Percentiles rank a stretch among this genome's conserved stretches.
These are phyloP conservation scores for Pulchroboletus neoregius DNA, from an alignment of 1,284 basidiomycete species.

Conservation along the genomic window DNA sequence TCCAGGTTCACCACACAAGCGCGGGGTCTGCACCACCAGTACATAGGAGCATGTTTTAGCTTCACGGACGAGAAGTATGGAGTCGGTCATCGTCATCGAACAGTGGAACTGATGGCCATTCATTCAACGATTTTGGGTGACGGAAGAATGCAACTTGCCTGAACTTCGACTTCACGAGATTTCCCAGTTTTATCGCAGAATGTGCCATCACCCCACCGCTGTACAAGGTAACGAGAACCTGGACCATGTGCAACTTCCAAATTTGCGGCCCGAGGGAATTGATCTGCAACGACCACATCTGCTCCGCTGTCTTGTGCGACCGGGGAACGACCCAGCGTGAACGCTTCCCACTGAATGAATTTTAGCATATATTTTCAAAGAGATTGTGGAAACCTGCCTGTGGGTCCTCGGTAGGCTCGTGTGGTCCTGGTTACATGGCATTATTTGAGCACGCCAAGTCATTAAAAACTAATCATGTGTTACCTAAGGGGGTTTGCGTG, in stretches of 20 bases:
- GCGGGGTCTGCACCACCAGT: slow-evolving; percentile 87
- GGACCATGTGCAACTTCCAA: slow-evolving; percentile 71
- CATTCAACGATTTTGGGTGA: slow-evolving; percentile 13
- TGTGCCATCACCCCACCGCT: slow-evolving; percentile 88
- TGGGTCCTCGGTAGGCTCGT: slow-evolving; percentile 77
- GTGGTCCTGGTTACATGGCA: slow-evolving; percentile 46
- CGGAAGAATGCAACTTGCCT: slow-evolving; percentile 48
- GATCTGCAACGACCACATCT: slow-evolving; percentile 67
- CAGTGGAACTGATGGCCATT: slow-evolving; percentile 75
- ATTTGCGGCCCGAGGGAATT: slow-evolving; percentile 56
- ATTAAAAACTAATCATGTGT: slow-evolving; percentile 15
- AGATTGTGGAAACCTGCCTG: slow-evolving; percentile 44
- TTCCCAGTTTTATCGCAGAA: slow-evolving; percentile 86
- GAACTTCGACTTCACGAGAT: slow-evolving; percentile 86
- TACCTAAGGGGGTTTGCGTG: slow-evolving; percentile 63
- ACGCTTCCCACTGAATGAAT: slow-evolving; percentile 67
- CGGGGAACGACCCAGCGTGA: slow-evolving; percentile 73
- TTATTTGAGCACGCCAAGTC: slow-evolving; percentile 22
- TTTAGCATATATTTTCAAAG: slow-evolving; percentile 13
- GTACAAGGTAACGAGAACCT: slow-evolving; percentile 87
- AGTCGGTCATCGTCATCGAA: slow-evolving; percentile 84
- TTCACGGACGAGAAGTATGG: slow-evolving; percentile 88
- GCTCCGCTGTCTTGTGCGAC: slow-evolving; percentile 52
- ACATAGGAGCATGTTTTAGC: slow-evolving; percentile 88
- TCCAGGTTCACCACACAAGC: slow-evolving; percentile 86